Evolutionary conservation across 768 basidiomycete species (phyloP).

Genomic region (Pisolithus orientalis): DNA sequence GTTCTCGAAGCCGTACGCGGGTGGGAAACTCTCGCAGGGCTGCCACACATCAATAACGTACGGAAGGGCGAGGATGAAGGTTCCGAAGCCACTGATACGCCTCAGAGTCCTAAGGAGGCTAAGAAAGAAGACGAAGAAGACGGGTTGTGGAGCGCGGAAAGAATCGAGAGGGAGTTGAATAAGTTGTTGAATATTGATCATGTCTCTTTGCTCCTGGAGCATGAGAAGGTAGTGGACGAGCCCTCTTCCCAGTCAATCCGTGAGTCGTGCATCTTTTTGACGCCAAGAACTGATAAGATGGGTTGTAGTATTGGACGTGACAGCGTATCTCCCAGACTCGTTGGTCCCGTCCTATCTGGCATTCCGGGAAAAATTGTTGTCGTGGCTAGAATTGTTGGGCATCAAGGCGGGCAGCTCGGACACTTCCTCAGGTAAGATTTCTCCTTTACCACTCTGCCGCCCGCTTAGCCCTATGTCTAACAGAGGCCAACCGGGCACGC

Average conservation of each 20-base stretch:
- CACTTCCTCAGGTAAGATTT: constrained; percentile 34
- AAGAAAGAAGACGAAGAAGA: constrained; percentile 50
- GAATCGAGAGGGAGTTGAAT: constrained; percentile 54
- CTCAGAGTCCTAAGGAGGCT: constrained; percentile 12
- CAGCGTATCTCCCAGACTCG: constrained; percentile 81
- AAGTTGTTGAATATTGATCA: constrained; percentile 59
- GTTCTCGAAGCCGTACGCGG: constrained; percentile 94
- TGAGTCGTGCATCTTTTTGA: constrained; percentile 32
- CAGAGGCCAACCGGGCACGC: constrained; percentile 58
- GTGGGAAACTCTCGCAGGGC: constrained; percentile 71
- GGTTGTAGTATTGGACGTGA: constrained; percentile 66
- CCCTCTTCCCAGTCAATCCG: constrained; percentile 45
- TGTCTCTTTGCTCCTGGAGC: constrained; percentile 66
- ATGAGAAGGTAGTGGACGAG: constrained; percentile 60
- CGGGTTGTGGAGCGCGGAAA: constrained; percentile 51
- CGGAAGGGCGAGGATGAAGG: constrained; percentile 40
- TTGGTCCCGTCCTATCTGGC: constrained; percentile 68
- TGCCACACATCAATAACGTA: constrained; percentile 68
- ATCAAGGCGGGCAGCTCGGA: constrained; percentile 38
- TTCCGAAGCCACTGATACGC: constrained; percentile 23
- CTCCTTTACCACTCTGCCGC: background rate
- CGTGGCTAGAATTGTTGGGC: constrained; percentile 60
- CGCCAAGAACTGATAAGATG: background rate
- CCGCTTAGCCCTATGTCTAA: constrained; percentile 4
- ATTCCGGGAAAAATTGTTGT: constrained; percentile 52